Evolutionary conservation across 768 basidiomycete genomes (phyloP).

Genomic region (Hygrophorus russula): DNA sequence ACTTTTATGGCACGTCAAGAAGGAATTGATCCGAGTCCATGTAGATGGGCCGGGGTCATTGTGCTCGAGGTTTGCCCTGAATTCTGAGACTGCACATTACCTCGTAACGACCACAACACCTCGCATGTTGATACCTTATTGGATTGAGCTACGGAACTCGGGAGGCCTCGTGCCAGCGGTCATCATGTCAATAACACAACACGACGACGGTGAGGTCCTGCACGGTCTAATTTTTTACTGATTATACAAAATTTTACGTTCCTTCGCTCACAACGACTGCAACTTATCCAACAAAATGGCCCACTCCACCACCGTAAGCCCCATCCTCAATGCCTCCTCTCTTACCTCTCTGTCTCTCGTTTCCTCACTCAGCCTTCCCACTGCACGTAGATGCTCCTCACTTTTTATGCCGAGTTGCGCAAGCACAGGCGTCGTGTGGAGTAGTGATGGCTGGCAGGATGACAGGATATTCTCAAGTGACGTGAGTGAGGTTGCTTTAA

Average conservation of each 20-base stretch:
- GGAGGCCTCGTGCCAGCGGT: no score
- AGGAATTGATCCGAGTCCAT: no score
- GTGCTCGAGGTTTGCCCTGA: no score
- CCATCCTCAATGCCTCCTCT: constrained; percentile 56
- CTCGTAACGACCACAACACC: no score
- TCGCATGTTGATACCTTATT: no score
- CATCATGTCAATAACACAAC: not conserved
- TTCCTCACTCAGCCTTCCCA: constrained; percentile 49
- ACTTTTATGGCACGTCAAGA: no score
- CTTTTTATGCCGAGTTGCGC: constrained; percentile 45
- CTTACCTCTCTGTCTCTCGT: constrained; percentile 61
- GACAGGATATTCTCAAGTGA: constrained; percentile 44
- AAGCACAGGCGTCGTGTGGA: constrained; percentile 50
- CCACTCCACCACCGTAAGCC: constrained; percentile 69
- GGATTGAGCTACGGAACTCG: no score
- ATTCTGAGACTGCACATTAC: no score
- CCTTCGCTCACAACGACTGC: constrained; percentile 14
- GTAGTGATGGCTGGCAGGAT: constrained; percentile 53
- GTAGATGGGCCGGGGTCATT: no score
- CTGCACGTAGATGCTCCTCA: constrained; percentile 51
- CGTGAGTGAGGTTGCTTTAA: constrained; percentile 22
- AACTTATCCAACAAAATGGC: constrained; percentile 63
- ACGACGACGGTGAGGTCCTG: constrained; percentile 6
- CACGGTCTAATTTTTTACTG: not conserved
- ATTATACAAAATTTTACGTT: no score